Base-by-base conservation (phyloP, 306 rosid genomes). In the Rosa multiflora region DNA sequence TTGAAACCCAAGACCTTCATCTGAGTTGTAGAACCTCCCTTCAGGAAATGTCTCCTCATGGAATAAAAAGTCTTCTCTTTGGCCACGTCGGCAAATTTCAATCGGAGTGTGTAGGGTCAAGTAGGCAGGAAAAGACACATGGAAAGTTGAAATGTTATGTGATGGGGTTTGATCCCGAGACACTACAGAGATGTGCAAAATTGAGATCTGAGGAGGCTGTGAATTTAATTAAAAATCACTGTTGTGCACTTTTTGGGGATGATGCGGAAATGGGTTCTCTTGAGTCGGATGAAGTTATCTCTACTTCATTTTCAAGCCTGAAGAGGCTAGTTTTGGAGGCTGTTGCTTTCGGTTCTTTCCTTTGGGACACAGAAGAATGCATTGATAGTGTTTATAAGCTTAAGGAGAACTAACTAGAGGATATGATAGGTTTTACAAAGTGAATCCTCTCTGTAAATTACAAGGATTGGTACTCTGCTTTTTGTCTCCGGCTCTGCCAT, bases 241-340 rank as follows among this genome's bases (percentile, higher is more conserved):
- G 92, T 49, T 39, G 77, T 76, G 97, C 97, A 6, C 92, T 96
- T 69, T 87, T 96, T 46, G 90, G 90, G 71, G 86, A 84, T 7
- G 85, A 77, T 2, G 83, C 53, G 35, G 85, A 74, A 44, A 79
- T 90, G 53, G 81, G 85, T 63, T 86, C 78, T 1, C 69, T 74
- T 2, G 92, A 83, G 83, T 80, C 46, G 8, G 90, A 93, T 23
- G 93, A 93, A 73, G 86, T 85, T 47, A 85, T 95, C 70, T 85
- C 88, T 83, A 95, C 99, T 40, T 93, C 99, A 15, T 95, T 91
- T 84, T 91, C 98, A 6, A 95, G 94, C 76, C 64, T 95, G 73
- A 95, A 91, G 91, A 95, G 99, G 81, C 83, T 95, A 70, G 96
- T 91, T 51, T 87, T 93, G 87, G 99, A 96, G 89, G 99, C 94